A percentile compares a stretch with the other conserved stretches of the same genome.
phyloP scores from a whole-genome alignment of 1,139 yeast genomes.

The Geotrichum reessii region DNA sequence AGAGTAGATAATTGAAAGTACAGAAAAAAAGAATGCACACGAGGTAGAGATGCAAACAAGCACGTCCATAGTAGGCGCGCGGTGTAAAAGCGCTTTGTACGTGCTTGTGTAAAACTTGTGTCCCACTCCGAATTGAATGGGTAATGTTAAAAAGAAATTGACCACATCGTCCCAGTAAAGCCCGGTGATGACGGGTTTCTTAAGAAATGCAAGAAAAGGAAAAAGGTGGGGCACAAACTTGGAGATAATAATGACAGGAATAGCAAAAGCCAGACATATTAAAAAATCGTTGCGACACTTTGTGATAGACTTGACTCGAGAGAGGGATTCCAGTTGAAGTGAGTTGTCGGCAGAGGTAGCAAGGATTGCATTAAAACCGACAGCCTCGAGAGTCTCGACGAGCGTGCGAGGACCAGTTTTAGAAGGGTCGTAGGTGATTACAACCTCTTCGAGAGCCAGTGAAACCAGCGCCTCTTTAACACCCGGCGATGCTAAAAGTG shows the following conservation, averaged over 20 bases:
- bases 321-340: conserved; percentile 62
- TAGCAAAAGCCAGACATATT: conserved; percentile 48
- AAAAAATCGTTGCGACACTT: conserved; percentile 60
- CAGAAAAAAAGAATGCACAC: conserved; percentile 70
- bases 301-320: conserved; percentile 64
- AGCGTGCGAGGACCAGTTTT: conserved; percentile 54
- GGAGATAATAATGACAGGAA: conserved; percentile 58
- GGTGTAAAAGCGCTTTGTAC: conserved; percentile 56
- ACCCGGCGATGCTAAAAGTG: conserved; percentile 43
- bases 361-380: conserved; percentile 47
- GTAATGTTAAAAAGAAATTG: conserved; percentile 57
- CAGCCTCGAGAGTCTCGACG: conserved; percentile 44
- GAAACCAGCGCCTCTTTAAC: conserved; percentile 42
- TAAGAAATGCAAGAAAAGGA: conserved; percentile 27
- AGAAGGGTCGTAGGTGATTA: conserved; percentile 42
- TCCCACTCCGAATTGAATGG: conserved; percentile 67
- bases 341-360: conserved; percentile 43
- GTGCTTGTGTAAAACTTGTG: conserved; percentile 59
- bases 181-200: conserved; percentile 32
- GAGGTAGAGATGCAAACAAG: conserved; percentile 78
- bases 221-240: conserved; percentile 41
- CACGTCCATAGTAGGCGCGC: conserved; percentile 93
- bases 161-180: conserved; percentile 46
- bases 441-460: conserved; percentile 42
- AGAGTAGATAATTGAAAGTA: conserved; percentile 50